Conservation (phyloP, 495 filamentous ascomycete genomes). For the Parathielavia appendiculata region DNA sequence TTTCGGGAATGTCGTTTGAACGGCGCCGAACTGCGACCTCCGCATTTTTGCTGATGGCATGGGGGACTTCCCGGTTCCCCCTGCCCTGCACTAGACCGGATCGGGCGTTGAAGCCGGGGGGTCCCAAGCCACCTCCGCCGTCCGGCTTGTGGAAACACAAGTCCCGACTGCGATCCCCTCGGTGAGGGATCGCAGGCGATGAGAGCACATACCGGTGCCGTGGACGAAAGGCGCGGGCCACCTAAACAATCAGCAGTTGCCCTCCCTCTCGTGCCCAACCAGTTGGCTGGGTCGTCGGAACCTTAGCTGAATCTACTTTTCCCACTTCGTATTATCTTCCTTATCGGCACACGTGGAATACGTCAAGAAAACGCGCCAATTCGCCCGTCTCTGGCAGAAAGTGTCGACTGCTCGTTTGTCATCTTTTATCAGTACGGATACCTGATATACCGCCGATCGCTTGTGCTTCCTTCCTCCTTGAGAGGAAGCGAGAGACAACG, state of each 20-base stretch:
- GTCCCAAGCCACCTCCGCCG: conserved; percentile 2
- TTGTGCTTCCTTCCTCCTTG: conserved; percentile 28
- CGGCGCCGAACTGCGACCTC: conserved; percentile 32
- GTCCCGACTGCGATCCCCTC: background rate
- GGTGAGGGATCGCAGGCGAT: background rate
- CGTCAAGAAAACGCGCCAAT: too few relatives aligned
- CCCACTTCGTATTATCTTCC: too few relatives aligned
- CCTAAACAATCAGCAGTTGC: too few relatives aligned
- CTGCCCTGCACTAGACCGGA: conserved; percentile 27
- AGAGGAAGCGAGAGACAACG: conserved; percentile 15
- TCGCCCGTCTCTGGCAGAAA: too few relatives aligned
- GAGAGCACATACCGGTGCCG: background rate
- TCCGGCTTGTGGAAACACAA: conserved; percentile 4
- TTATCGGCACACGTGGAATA: too few relatives aligned
- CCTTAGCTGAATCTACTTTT: too few relatives aligned
- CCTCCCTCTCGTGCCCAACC: background rate
- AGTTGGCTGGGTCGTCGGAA: too few relatives aligned
- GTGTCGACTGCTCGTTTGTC: background rate
- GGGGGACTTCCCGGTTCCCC: conserved; percentile 10
- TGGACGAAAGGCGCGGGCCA: too few relatives aligned
- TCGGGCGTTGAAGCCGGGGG: conserved; percentile 22
- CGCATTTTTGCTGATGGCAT: conserved; percentile 22
- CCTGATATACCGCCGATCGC: conserved; percentile 2
- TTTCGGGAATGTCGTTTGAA: conserved; percentile 34
- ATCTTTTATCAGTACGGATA: background rate